phyloP scores from a whole-genome alignment of 129 eudicot genomes.

The Flaveria trinervia region DNA sequence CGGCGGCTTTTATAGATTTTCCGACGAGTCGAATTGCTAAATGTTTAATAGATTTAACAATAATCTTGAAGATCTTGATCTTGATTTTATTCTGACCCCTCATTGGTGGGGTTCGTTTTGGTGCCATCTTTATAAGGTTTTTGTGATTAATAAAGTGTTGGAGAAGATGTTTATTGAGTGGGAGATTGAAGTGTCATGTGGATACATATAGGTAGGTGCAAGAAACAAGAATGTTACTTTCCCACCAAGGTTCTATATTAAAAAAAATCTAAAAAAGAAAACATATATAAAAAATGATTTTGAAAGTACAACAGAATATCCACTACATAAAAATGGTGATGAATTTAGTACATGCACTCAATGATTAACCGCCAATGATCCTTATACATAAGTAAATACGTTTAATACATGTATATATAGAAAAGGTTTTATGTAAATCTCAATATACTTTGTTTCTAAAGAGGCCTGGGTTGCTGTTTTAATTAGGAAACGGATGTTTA shows the following conservation, averaged over 20 bases:
- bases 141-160: neutral
- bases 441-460: no score
- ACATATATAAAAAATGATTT: neutral
- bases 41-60: slow-evolving; percentile 7
- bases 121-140: neutral
- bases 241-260: neutral
- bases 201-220: neutral
- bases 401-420: no score
- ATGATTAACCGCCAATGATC: no score
- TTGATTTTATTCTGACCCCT: slow-evolving; percentile 36
- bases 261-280: neutral
- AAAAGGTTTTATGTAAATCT: no score
- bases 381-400: no score
- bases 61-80: slow-evolving; percentile 22
- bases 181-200: neutral
- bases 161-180: neutral
- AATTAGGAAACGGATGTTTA: no score
- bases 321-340: neutral
- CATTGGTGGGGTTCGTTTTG: neutral
- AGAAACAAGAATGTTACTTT: neutral
- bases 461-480: no score
- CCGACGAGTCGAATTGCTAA: slow-evolving; percentile 17
- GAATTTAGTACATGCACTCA: no score
- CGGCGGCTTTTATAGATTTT: neutral
- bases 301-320: neutral